A percentile compares a stretch with the other conserved stretches of the same genome.
These are phyloP conservation scores for Tetrapisispora taiwanensis DNA, from an alignment of 805 yeast species.

Conservation along the genomic window DNA sequence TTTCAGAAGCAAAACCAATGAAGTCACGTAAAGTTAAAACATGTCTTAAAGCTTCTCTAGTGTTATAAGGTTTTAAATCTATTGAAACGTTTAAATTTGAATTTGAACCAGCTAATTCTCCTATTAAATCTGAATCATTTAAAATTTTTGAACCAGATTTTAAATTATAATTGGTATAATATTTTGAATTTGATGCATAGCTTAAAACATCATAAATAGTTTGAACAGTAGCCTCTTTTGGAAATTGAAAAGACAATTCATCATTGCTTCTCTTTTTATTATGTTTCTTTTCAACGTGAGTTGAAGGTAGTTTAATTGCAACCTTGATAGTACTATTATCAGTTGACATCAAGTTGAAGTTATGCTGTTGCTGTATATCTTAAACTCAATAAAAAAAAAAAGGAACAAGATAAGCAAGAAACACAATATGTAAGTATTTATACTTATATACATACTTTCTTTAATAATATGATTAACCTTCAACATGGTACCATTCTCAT, in stretches of 20 bases:
- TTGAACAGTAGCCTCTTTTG: constrained; percentile 20
- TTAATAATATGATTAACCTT: too few relatives aligned
- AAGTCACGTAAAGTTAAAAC: constrained; percentile 25
- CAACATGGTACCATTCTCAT: too few relatives aligned
- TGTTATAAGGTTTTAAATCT: constrained; percentile 21
- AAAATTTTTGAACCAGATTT: constrained; percentile 11
- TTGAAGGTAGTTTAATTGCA: constrained; percentile 14
- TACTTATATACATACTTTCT: too few relatives aligned
- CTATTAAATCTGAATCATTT: constrained; percentile 13
- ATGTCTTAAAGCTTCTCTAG: constrained; percentile 26
- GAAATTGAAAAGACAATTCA: constrained; percentile 18
- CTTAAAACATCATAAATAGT: constrained; percentile 20
- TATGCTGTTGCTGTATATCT: not conserved
- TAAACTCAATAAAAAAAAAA: too few relatives aligned
- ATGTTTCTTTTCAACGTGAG: constrained; percentile 3
- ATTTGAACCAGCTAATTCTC: constrained; percentile 9
- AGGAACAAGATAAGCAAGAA: too few relatives aligned
- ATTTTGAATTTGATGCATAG: constrained; percentile 20
- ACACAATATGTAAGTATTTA: too few relatives aligned
- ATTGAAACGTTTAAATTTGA: constrained; percentile 12
- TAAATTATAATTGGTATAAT: constrained; percentile 22
- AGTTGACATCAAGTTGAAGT: not conserved
- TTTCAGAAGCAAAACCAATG: constrained; percentile 26
- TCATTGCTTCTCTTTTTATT: constrained; percentile 8
- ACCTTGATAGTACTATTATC: constrained; percentile 10